phyloP scores from a whole-genome alignment of 148 eudicot species.

The Rheum nobile region DNA sequence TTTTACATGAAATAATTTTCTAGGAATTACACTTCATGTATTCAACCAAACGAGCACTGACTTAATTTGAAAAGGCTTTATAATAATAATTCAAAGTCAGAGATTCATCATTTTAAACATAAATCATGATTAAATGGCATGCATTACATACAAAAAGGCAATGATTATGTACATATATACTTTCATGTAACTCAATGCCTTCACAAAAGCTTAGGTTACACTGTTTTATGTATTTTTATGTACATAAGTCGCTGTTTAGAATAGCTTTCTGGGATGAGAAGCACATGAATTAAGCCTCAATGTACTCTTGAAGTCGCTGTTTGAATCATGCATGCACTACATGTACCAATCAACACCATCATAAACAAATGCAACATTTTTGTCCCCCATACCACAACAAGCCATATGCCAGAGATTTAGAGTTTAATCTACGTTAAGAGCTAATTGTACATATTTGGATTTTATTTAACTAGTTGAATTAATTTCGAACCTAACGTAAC shows the following conservation, averaged over 20 bases:
- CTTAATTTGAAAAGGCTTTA: background rate
- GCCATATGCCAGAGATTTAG: background rate
- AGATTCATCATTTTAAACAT: background rate
- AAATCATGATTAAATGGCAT: conserved; percentile 2
- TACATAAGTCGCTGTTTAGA: background rate
- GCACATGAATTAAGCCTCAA: too few species aligned
- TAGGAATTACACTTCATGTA: too few species aligned
- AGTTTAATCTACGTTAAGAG: background rate
- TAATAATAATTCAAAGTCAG: background rate
- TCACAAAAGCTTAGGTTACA: background rate
- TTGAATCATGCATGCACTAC: background rate
- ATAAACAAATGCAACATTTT: background rate
- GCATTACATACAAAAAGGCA: background rate
- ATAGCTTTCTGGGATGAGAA: too few species aligned
- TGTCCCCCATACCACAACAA: background rate
- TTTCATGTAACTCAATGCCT: background rate
- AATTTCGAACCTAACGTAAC: conserved; percentile 24
- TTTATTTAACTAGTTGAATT: background rate
- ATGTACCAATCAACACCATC: background rate
- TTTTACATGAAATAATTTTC: too few species aligned
- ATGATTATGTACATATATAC: background rate
- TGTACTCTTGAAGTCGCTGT: too few species aligned
- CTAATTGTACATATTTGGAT: background rate
- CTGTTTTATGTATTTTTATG: background rate
- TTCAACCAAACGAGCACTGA: too few species aligned